Percentiles rank a stretch among this genome's conserved stretches.
These are phyloP conservation scores for Zymoseptoria crescenta DNA, from an alignment of 2,329 filamentous ascomycete species.

Conservation along the genomic window DNA sequence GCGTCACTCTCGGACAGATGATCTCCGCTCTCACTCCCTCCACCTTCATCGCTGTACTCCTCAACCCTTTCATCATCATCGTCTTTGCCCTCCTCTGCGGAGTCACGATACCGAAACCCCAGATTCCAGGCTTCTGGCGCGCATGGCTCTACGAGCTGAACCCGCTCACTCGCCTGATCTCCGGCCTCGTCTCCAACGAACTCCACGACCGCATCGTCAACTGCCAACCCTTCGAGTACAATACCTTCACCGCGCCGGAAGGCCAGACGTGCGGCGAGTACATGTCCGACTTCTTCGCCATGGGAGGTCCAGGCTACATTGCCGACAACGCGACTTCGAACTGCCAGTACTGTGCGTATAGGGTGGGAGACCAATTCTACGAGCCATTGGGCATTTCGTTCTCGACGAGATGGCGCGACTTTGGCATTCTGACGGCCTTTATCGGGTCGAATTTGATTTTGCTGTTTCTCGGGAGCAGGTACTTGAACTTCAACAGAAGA, in stretches of 20 bases:
- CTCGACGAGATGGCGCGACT: slow-evolving; percentile 66
- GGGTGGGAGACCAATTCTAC: slow-evolving; percentile 74
- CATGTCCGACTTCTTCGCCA: slow-evolving; percentile 61
- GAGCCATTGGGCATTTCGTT: slow-evolving; percentile 58
- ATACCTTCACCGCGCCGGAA: slow-evolving; percentile 57
- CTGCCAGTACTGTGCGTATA: slow-evolving; percentile 78
- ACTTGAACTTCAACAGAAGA: slow-evolving; percentile 39
- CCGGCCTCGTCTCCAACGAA: slow-evolving; percentile 71
- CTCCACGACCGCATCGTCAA: slow-evolving; percentile 57
- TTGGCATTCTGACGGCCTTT: slow-evolving; percentile 71
- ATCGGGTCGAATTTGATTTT: slow-evolving; percentile 68
- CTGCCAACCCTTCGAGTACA: slow-evolving; percentile 57
- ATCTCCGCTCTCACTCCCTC: slow-evolving; percentile 70
- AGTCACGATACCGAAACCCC: slow-evolving; percentile 69
- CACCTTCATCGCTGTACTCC: slow-evolving; percentile 68
- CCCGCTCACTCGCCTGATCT: slow-evolving; percentile 74
- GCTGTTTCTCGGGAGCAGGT: slow-evolving; percentile 47
- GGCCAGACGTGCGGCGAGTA: slow-evolving; percentile 67
- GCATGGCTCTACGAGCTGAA: slow-evolving; percentile 76
- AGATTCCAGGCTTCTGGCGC: slow-evolving; percentile 73
- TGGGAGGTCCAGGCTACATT: slow-evolving; percentile 65
- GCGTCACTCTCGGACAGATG: slow-evolving; percentile 69
- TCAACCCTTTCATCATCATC: slow-evolving; percentile 77
- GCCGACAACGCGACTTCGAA: slow-evolving; percentile 54
- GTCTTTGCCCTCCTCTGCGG: slow-evolving; percentile 81